Conservation (phyloP, 345 rosid genomes). For the Isatis tinctoria region DNA sequence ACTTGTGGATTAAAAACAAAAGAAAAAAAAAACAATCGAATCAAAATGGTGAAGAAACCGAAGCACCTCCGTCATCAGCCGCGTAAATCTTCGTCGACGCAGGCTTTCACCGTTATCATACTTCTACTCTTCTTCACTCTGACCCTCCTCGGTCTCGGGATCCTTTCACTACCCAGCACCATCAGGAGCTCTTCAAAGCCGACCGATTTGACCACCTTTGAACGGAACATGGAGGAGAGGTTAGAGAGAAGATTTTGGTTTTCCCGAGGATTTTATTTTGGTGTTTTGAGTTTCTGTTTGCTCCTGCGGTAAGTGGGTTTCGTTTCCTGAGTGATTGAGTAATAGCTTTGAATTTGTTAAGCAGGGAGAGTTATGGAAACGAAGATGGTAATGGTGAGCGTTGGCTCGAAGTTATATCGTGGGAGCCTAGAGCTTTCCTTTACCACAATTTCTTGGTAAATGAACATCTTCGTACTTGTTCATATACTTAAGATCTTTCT, state of each 20-base stretch:
- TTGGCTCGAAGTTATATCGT: constrained; percentile 83
- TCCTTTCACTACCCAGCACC: constrained; percentile 54
- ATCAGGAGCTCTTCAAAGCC: constrained; percentile 40
- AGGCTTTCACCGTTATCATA: constrained; percentile 45
- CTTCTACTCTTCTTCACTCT: constrained; percentile 48
- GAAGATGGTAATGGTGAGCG: constrained; percentile 45
- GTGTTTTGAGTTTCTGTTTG: not conserved
- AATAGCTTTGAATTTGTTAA: not conserved
- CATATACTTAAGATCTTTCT: not conserved
- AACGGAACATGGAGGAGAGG: constrained; percentile 36
- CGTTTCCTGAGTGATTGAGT: not conserved
- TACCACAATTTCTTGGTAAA: constrained; percentile 88
- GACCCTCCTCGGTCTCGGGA: constrained; percentile 63
- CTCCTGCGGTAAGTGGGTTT: not conserved
- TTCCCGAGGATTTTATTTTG: too few relatives aligned
- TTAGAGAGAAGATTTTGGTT: not conserved
- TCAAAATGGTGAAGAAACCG: constrained; percentile 47
- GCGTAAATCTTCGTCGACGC: constrained; percentile 42
- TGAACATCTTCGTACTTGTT: not conserved
- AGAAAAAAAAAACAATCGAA: not conserved
- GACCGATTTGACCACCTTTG: constrained; percentile 59
- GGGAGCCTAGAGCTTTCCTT: constrained; percentile 89
- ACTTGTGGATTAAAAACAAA: not conserved
- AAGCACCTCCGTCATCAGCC: constrained; percentile 50
- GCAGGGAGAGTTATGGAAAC: constrained; percentile 30